Conservation (phyloP, 2,329 filamentous ascomycete genomes). For the Trematosphaeria pertusa region DNA sequence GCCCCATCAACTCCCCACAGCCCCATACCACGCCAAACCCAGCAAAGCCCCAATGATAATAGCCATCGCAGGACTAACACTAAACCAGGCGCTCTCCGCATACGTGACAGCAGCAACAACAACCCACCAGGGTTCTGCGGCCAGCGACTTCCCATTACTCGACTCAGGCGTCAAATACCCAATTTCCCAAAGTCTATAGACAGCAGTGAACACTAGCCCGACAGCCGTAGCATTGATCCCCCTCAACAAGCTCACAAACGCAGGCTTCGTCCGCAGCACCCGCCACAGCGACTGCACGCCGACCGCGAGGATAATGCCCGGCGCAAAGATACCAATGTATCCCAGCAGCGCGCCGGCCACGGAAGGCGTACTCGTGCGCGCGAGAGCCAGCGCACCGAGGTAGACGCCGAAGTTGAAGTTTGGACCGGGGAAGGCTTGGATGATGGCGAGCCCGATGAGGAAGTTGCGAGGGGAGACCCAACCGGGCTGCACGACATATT, state of each 20-base stretch:
- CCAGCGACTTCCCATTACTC: slow-evolving; percentile 45
- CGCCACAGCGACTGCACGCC: slow-evolving; percentile 50
- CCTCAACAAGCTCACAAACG: slow-evolving; percentile 43
- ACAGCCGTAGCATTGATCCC: slow-evolving; percentile 54
- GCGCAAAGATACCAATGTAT: slow-evolving; percentile 51
- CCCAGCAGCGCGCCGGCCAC: slow-evolving; percentile 46
- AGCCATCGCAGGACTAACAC: slow-evolving; percentile 47
- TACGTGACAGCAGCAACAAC: slow-evolving; percentile 52
- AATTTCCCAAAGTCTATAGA: slow-evolving; percentile 54
- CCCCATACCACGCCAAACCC: slow-evolving; percentile 51
- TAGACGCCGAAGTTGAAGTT: slow-evolving; percentile 63
- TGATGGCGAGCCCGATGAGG: slow-evolving; percentile 73
- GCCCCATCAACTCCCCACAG: slow-evolving; percentile 37
- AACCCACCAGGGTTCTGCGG: slow-evolving; percentile 54
- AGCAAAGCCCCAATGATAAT: slow-evolving; percentile 50
- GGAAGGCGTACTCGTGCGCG: slow-evolving; percentile 32
- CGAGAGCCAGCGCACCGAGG: slow-evolving; percentile 48
- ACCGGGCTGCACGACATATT: slow-evolving; percentile 66
- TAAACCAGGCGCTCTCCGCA: slow-evolving; percentile 50
- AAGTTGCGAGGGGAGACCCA: slow-evolving; percentile 77
- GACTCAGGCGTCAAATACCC: slow-evolving; percentile 50
- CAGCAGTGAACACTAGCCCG: slow-evolving; percentile 53
- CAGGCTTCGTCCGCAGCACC: slow-evolving; percentile 42
- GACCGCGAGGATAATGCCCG: slow-evolving; percentile 47
- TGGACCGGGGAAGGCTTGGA: slow-evolving; percentile 72